These are phyloP conservation scores for Diutina neorugosa DNA, from an alignment of 1,139 yeast species.

Conservation along the genomic window DNA sequence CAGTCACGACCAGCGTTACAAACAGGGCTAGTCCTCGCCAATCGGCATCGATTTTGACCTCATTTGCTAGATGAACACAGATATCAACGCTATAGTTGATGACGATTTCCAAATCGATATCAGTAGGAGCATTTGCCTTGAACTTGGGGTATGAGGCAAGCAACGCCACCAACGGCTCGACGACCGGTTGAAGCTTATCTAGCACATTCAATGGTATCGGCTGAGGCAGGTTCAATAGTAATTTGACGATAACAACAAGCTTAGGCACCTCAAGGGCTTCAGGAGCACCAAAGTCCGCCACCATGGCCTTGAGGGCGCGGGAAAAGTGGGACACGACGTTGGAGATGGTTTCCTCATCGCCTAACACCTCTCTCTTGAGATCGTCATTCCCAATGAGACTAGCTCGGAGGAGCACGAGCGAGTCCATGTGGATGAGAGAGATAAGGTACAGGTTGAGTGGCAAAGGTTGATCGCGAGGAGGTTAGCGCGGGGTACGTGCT, in stretches of 20 bases:
- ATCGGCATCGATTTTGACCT: not conserved
- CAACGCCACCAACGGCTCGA: not conserved
- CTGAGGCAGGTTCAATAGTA: not conserved
- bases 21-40: not conserved
- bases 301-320: not conserved
- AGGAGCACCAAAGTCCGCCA: not conserved
- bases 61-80: not conserved
- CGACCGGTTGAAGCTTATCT: not conserved
- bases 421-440: not conserved
- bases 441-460: not conserved
- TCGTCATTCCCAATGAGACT: not conserved
- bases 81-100: not conserved
- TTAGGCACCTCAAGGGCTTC: not conserved
- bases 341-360: not conserved
- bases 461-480: not conserved
- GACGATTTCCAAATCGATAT: not conserved
- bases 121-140: not conserved
- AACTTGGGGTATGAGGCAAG: not conserved
- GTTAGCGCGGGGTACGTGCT: not conserved
- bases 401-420: not conserved
- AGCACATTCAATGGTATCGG: not conserved
- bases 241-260: not conserved
- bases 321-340: not conserved
- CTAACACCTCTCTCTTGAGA: not conserved
- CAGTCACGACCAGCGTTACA: not conserved